Evolutionary conservation across 2,329 filamentous ascomycete genomes (phyloP), one percentile per base, ranked within the genome.

Genomic region (Alternaria viburni): DNA sequence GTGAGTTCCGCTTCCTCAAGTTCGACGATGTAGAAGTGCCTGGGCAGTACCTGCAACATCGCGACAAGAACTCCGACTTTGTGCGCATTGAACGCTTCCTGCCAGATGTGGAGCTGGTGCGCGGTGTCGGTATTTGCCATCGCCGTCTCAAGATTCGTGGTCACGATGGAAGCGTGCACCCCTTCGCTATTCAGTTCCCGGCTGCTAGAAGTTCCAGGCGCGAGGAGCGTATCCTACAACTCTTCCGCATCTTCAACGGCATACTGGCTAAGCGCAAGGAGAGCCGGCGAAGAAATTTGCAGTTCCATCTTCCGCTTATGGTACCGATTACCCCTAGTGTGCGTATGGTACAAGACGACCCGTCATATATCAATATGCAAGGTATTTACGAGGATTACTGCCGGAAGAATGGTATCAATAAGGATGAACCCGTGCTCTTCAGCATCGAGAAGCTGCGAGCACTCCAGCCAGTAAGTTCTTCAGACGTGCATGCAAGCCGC

Each of bases 31-130:
- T 99, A 12, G 96, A 99, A 81, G 89, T 99, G 36, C 96, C 96
- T 4, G 96, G 96, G 0, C 96, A 99, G 78, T 99, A 99, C 79
- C 84, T 97, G 67, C 90, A 97, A 77, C 96, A 97, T 82, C 96
- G 96, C 80, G 96, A 99, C 75, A 99, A 98, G 87, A 99, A 99
- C 79, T 93, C 97, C 73, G 96, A 99, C 79, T 99, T 99, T 77
- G 91, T 99, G 69, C 91, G 94, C 49, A 98, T 99, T 69, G 96
- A 99, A 79, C 91, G 95, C 23, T 99, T 99, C 87, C 82, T 99
- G 72, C 94, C 96, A 10, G 92, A 96, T 69, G 93, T 99, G 19
- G 95, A 99, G 72, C 86, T 98, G 56, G 92, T 99, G 45, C 90
- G 96, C 59, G 93, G 91, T 10, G 93, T 97, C 72, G 93, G 93